Evolutionary conservation across 2,329 filamentous ascomycete genomes (phyloP).

Genomic region (Phaeosphaeria sp.): DNA sequence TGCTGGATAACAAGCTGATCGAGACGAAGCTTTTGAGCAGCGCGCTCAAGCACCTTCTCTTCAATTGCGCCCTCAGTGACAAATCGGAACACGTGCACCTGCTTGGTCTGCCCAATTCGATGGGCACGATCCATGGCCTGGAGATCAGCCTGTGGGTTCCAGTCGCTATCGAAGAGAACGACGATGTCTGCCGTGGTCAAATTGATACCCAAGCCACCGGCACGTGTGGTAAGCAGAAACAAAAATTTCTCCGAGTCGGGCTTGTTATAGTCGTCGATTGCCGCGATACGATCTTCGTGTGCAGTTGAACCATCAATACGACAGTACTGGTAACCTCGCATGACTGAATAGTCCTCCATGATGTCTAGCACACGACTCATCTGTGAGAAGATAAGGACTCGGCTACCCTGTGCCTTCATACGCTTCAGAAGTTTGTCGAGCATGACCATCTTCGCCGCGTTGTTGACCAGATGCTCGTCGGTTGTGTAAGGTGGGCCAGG

Average conservation of each 20-base stretch:
- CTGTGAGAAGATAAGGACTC: conserved; percentile 98
- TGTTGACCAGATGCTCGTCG: conserved; percentile 92
- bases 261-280: conserved; percentile 98
- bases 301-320: conserved; percentile 96
- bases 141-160: conserved; percentile 97
- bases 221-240: conserved; percentile 92
- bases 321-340: conserved; percentile 93
- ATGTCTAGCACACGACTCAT: conserved; percentile 98
- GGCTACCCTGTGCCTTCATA: conserved; percentile 84
- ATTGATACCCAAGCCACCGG: conserved; percentile 96
- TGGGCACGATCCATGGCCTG: conserved; percentile 99
- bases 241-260: conserved; percentile 87
- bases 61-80: conserved; percentile 98
- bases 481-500: conserved; percentile 97
- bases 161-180: conserved; percentile 95
- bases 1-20: conserved; percentile 99
- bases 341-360: conserved; percentile 96
- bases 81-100: conserved; percentile 95
- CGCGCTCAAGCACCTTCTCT: conserved; percentile 95
- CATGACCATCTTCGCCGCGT: conserved; percentile 96
- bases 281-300: conserved; percentile 95
- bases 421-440: conserved; percentile 88
- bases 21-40: conserved; percentile 93
- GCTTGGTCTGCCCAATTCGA: conserved; percentile 97
- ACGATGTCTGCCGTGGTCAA: conserved; percentile 95